A percentile compares a stretch with the other conserved stretches of the same genome.
phyloP scores from a whole-genome alignment of 2,329 filamentous ascomycete genomes.

The Talaromyces sp. region DNA sequence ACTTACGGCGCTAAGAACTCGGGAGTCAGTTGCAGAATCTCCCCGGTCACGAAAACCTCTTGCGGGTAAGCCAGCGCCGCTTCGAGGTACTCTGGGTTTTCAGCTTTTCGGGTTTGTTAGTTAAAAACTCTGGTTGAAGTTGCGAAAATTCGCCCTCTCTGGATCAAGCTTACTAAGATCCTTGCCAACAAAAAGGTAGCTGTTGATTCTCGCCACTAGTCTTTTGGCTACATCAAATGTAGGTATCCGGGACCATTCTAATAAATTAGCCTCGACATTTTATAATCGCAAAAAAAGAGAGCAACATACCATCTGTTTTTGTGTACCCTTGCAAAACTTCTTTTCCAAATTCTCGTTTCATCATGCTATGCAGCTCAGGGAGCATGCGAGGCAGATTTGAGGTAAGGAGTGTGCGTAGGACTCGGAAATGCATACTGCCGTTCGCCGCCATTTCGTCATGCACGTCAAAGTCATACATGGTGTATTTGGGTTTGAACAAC shows the following conservation, averaged over 20 bases:
- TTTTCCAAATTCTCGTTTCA: neutral
- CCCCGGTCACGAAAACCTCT: neutral
- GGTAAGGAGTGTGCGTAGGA: neutral
- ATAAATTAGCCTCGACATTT: neutral
- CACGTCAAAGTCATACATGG: conserved; percentile 1
- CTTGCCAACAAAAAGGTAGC: neutral
- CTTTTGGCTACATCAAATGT: neutral
- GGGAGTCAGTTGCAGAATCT: neutral
- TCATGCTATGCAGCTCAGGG: neutral
- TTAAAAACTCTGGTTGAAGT: no score
- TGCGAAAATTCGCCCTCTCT: neutral
- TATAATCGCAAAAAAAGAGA: neutral
- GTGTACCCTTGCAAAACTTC: neutral
- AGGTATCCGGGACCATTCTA: neutral
- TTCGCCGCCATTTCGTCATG: conserved; percentile 2
- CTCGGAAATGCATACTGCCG: neutral
- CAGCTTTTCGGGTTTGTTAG: neutral
- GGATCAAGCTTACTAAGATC: neutral
- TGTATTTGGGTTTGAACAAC: conserved; percentile 6
- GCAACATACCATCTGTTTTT: neutral
- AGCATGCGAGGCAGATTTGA: neutral
- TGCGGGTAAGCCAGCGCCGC: conserved; percentile 3
- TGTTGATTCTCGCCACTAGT: neutral
- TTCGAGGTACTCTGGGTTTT: neutral
- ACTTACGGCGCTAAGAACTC: neutral